Evolutionary conservation across 2,329 filamentous ascomycete genomes (phyloP).

Genomic region (Ceratocystiopsis sp.): DNA sequence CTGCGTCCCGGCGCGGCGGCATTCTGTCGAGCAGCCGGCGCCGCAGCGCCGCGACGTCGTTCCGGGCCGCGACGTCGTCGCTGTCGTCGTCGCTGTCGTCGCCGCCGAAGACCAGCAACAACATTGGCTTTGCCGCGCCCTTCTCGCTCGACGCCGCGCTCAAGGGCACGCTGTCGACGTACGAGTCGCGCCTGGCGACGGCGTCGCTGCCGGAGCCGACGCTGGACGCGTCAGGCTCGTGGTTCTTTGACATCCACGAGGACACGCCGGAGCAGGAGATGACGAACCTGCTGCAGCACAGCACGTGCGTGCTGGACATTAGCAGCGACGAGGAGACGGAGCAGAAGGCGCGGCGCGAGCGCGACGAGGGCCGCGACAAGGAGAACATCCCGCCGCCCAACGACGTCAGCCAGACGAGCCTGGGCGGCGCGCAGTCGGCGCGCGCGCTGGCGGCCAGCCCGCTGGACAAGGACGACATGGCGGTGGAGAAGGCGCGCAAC

Average conservation of each 20-base stretch:
- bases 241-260: conserved; percentile 91
- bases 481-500: conserved; percentile 45
- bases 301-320: conserved; percentile 72
- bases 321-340: conserved; percentile 68
- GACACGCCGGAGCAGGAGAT: conserved; percentile 82
- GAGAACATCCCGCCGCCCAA: conserved; percentile 75
- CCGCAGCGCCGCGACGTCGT: background rate
- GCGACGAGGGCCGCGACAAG: conserved; percentile 55
- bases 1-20: conserved; percentile 29
- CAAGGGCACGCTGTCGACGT: conserved; percentile 53
- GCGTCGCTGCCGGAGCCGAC: no score
- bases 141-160: conserved; percentile 78
- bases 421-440: background rate
- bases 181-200: conserved; percentile 21
- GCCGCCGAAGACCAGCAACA: conserved; percentile 51
- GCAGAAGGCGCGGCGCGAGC: conserved; percentile 31
- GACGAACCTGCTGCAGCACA: conserved; percentile 84
- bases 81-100: conserved; percentile 39
- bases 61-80: conserved; percentile 30
- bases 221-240: conserved; percentile 23
- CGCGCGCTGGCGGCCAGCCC: background rate
- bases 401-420: conserved; percentile 42
- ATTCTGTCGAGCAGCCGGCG: conserved; percentile 37
- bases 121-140: conserved; percentile 35
- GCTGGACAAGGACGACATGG: conserved; percentile 31